A percentile compares a stretch with the other conserved stretches of the same genome.
phyloP scores from a whole-genome alignment of 2,329 filamentous ascomycete genomes.

The Catunica adiposa region DNA sequence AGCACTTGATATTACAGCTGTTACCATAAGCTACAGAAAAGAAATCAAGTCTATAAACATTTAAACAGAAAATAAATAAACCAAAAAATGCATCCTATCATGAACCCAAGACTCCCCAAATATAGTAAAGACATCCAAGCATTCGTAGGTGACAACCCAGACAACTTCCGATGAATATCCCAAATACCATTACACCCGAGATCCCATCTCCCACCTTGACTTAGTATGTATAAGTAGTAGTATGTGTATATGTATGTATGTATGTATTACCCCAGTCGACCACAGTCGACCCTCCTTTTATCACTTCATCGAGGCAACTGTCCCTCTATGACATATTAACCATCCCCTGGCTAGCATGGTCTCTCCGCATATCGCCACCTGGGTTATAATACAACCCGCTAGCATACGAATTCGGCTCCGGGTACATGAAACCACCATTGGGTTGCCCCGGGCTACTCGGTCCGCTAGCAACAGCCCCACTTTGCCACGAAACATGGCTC shows the following conservation, averaged over 20 bases:
- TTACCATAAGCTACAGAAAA: not conserved
- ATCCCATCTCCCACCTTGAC: no score
- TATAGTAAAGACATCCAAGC: no score
- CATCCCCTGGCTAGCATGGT: slow-evolving; percentile 17
- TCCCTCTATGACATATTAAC: slow-evolving; percentile 18
- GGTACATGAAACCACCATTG: slow-evolving; percentile 46
- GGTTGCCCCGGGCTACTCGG: slow-evolving; percentile 48
- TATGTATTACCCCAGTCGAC: slow-evolving; percentile 15
- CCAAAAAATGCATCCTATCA: not conserved
- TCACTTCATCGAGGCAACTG: not conserved
- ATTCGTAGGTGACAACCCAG: no score
- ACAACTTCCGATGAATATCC: no score
- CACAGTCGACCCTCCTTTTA: slow-evolving; percentile 32
- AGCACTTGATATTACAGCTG: no score
- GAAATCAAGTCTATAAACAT: slow-evolving; percentile 1
- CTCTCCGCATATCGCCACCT: slow-evolving; percentile 30
- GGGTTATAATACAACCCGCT: slow-evolving; percentile 52
- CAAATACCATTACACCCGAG: no score
- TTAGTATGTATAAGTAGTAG: no score
- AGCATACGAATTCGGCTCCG: slow-evolving; percentile 62
- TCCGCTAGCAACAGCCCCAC: not conserved
- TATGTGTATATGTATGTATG: no score
- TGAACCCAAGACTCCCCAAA: not conserved
- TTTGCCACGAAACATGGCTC: slow-evolving; percentile 61
- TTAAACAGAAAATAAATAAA: not conserved